Evolutionary conservation across 352 stramenopile species (phyloP).

Genomic region (Phytophthora aleatoria): DNA sequence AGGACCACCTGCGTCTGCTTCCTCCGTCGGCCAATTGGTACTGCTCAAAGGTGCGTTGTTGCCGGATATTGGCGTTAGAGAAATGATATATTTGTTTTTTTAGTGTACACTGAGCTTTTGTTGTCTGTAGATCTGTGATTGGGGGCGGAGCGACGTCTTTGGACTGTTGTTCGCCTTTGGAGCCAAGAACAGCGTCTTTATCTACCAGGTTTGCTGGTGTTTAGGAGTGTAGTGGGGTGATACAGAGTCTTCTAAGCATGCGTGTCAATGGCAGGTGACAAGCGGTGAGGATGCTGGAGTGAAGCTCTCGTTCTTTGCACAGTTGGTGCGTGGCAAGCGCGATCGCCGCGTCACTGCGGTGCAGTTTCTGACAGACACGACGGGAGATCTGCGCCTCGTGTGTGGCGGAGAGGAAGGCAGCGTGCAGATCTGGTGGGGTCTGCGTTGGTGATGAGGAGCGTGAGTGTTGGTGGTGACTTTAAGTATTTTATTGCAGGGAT

Average conservation of each 20-base stretch:
- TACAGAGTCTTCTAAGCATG: neutral
- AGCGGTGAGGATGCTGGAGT: neutral
- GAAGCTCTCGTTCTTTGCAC: slow-evolving; percentile 46
- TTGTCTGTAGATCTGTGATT: slow-evolving; percentile 64
- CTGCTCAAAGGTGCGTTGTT: slow-evolving; percentile 61
- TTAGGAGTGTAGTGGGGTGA: neutral
- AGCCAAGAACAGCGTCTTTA: slow-evolving; percentile 61
- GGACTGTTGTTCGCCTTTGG: slow-evolving; percentile 60
- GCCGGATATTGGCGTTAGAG: neutral
- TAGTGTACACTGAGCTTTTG: neutral
- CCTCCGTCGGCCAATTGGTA: slow-evolving; percentile 81
- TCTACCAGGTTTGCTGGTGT: slow-evolving; percentile 57
- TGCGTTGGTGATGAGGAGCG: neutral
- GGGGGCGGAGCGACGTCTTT: slow-evolving; percentile 41
- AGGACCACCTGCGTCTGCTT: slow-evolving; percentile 45
- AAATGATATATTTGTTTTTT: neutral
- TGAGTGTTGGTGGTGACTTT: neutral
- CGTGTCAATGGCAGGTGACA: slow-evolving; percentile 6
- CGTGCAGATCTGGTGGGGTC: slow-evolving; percentile 72
- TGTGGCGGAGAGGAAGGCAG: slow-evolving; percentile 71
- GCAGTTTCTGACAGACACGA: slow-evolving; percentile 44
- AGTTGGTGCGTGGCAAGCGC: slow-evolving; percentile 57
- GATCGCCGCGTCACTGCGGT: slow-evolving; percentile 69
- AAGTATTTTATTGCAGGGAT: slow-evolving; percentile 41
- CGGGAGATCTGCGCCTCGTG: slow-evolving; percentile 44